phyloP scores from a whole-genome alignment of 345 rosid species.

The Psidium guajava region DNA sequence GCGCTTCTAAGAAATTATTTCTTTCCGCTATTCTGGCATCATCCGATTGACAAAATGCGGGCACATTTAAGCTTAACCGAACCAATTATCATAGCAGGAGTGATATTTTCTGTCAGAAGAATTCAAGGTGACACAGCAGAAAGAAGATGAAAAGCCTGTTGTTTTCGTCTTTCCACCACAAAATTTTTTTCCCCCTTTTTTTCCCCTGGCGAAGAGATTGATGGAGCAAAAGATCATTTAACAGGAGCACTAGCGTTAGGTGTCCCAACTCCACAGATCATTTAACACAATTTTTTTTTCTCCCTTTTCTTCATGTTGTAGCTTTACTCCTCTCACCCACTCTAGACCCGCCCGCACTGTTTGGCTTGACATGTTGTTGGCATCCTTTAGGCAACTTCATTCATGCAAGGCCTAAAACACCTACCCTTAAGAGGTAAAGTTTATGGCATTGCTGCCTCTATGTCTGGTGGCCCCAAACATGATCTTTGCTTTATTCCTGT shows the following conservation, averaged over 20 bases:
- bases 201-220: neutral
- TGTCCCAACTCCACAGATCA: neutral
- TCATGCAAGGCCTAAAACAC: fast-evolving
- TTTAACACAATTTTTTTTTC: no score
- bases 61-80: neutral
- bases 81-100: neutral
- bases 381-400: neutral
- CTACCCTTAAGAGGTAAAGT: neutral
- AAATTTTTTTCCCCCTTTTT: neutral
- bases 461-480: fast-evolving
- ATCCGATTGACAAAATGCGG: neutral
- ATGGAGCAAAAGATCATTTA: neutral
- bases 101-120: neutral
- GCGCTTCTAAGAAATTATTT: neutral
- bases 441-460: neutral
- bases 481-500: neutral
- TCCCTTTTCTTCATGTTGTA: neutral
- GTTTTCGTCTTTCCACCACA: no score
- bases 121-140: neutral
- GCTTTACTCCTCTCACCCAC: no score
- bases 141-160: no score
- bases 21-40: neutral
- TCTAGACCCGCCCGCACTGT: neutral
- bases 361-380: neutral
- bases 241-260: neutral